Conservation (phyloP, 2,329 filamentous ascomycete genomes). For the Blastomyces silverae region DNA sequence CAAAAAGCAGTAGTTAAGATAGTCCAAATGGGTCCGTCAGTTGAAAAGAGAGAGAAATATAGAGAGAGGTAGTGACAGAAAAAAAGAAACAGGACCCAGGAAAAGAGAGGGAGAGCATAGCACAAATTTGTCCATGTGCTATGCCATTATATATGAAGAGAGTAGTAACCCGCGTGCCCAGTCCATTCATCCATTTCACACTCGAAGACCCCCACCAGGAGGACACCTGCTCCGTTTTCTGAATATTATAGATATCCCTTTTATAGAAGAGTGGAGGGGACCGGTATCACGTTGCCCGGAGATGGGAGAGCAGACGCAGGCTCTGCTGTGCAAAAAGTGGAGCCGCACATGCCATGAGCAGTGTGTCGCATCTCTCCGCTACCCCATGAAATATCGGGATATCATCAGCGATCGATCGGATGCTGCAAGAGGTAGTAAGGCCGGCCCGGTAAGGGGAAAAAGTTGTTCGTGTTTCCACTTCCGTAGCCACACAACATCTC, state of each 20-base stretch:
- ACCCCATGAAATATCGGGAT: neutral
- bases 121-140: slow-evolving; percentile 6
- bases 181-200: neutral
- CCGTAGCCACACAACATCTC: neutral
- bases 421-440: neutral
- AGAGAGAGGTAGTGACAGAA: neutral
- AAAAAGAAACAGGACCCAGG: neutral
- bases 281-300: slow-evolving; percentile 1
- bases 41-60: neutral
- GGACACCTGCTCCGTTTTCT: neutral
- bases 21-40: neutral
- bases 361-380: neutral
- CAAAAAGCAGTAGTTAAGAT: neutral
- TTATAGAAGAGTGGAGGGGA: slow-evolving; percentile 1
- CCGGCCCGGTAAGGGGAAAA: neutral
- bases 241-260: neutral
- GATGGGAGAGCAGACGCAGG: neutral
- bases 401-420: neutral
- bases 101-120: neutral
- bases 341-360: neutral
- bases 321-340: neutral
- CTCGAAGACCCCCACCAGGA: neutral
- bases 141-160: slow-evolving; percentile 6
- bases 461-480: neutral
- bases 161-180: slow-evolving; percentile 1